Base-by-base conservation (phyloP, 2,329 filamentous ascomycete species). In the Ophiostoma triangulosporum region DNA sequence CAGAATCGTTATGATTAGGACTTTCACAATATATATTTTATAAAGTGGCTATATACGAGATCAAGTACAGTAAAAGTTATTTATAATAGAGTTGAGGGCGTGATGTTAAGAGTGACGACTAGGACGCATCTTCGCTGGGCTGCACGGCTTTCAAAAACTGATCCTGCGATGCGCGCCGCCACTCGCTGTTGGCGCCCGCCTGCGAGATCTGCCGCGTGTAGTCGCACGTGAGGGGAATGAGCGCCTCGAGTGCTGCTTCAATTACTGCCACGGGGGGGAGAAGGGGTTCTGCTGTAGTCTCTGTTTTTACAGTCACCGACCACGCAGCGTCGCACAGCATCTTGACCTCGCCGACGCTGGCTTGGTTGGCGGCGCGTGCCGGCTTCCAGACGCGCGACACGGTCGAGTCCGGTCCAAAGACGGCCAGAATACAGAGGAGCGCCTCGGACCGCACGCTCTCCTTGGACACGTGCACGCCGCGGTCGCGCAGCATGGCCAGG, bases 301-400 rank as follows among this genome's bases (percentile, higher is more conserved):
- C 17, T 8, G 38, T 20, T 6, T n/a, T 24, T n/a, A n/a, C n/a
- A n/a, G n/a, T n/a, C n/a, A n/a, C n/a, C n/a, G 33, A 12, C 69
- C 69, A 72, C 0, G 67, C 67, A 15, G 62, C 57, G 33, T 71
- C 66, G 36, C 68, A 64, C n/a, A 68, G 51, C 2, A 40, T 53
- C 59, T 68, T 69, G 54, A 68, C 67, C 40, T 68, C 60, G 6
- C 50, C 40, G 3, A 71, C 52, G 3, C 59, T 61, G 12, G 69
- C 56, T 20, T 56, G 61, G 54, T 67, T 60, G 8, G 14, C 17
- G 14, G 48, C 40, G 8, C 55, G 55, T n/a, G 55, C 54, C 15
- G 52, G 55, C 36, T 56, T 50, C 55, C 57, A 60, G 52, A 62
- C 57, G 27, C 56, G 61, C 8, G 52, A 48, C 12, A 55, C 59